Base-by-base conservation (phyloP, 352 stramenopile genomes). In the Pythium diclinum region DNA sequence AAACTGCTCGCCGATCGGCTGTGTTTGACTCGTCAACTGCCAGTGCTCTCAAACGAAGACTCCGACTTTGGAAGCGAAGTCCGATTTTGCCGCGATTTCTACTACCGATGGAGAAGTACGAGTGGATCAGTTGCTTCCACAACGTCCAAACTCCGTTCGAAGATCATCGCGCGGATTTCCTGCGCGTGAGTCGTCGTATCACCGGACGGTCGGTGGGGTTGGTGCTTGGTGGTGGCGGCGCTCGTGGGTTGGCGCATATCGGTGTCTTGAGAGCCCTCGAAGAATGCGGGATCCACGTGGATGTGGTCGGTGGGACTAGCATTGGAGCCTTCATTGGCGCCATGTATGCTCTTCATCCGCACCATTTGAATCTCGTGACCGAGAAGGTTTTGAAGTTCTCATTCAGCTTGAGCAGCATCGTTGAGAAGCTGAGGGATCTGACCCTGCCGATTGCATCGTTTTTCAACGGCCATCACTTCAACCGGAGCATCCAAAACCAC, bases 301-400 rank as follows among this genome's bases (percentile, higher is more conserved):
- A 99, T 69, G 85, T 98, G 6, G 87, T 98, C 53, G 96, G 89
- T 21, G 96, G 96, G 8, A 98, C 94, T 6, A 95, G 87, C 36
- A 94, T 94, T 56, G 88, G 88, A 36, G 87, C 88, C 1, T 94
- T 94, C 34, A 92, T 96, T 56, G 88, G 84, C 6, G 88, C 79
- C 0, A 72, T 92, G 34, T 96, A 94, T 32, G 84, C 87, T 1
- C 61, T 92, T 25, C 81, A 92, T 52, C 87, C 87, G 3, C 79
- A 94, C 42, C 77, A 92, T 30, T 53, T 94, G 38, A 54, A 70
- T 38, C 58, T 85, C 17, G 82, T 95, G 16, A 69, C 84, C 30
- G 40, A 53, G 0, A 92, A 93, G 57, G 76, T 86, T 4, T 70
- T 70, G 21, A 67, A 72, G 19, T 73, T 96, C 7, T 89, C 84